Conservation (phyloP, 140 eudicot species). For the Artemisia princeps region DNA sequence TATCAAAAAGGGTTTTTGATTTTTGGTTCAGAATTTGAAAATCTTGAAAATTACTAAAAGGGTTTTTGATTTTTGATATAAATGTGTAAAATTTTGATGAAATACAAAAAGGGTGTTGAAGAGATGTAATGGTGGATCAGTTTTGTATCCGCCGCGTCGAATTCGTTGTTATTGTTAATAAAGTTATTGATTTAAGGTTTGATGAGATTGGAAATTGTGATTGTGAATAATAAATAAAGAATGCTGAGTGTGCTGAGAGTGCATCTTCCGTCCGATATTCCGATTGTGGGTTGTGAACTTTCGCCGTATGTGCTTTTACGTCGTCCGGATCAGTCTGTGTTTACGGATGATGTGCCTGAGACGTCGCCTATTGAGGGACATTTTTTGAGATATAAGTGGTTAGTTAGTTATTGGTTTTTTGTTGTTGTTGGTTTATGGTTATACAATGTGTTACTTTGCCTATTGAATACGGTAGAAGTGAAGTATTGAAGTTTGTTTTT, state of each 20-base stretch:
- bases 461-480: neutral
- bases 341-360: conserved; percentile 70
- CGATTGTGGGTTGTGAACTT: conserved; percentile 96
- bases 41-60: neutral
- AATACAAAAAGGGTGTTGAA: conserved; percentile 58
- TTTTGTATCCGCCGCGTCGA: conserved; percentile 52
- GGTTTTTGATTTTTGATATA: conserved; percentile 16
- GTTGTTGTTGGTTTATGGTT: neutral
- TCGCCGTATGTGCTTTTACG: conserved; percentile 75
- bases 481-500: neutral
- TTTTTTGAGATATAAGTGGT: conserved; percentile 96
- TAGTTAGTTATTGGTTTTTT: conserved; percentile 18
- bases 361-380: conserved; percentile 69
- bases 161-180: conserved; percentile 19
- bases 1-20: conserved; percentile 54
- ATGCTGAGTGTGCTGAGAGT: conserved; percentile 93
- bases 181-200: conserved; percentile 35
- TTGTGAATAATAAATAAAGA: conserved; percentile 27
- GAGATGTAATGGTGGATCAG: conserved; percentile 82
- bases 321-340: conserved; percentile 55
- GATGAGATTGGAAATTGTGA: conserved; percentile 21
- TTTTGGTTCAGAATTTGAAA: conserved; percentile 4
- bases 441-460: neutral
- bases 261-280: conserved; percentile 96
- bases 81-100: neutral